phyloP scores from a whole-genome alignment of 2,329 filamentous ascomycete species.

The Hymenoscyphus occultus region DNA sequence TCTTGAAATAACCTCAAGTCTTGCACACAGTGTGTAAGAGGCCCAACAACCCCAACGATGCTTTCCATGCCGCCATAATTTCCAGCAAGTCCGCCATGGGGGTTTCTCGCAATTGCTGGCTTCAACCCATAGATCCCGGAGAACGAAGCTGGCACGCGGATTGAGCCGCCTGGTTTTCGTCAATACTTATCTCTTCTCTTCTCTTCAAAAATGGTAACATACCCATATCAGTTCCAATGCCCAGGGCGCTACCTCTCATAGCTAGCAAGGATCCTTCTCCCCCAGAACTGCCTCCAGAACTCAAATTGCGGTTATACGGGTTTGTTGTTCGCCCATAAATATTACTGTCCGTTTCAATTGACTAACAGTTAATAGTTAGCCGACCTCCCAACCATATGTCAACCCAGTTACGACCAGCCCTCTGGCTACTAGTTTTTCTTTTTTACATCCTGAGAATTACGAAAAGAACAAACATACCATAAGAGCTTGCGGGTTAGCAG shows the following conservation, averaged over 20 bases:
- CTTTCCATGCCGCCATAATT: constrained; percentile 37
- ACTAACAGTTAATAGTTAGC: background rate
- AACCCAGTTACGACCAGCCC: no score
- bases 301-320: constrained; percentile 49
- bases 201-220: background rate
- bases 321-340: constrained; percentile 53
- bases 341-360: constrained; percentile 50
- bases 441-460: background rate
- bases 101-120: constrained; percentile 29
- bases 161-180: constrained; percentile 39
- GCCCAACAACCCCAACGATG: constrained; percentile 29
- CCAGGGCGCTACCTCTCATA: constrained; percentile 41
- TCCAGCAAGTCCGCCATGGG: constrained; percentile 33
- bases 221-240: constrained; percentile 41
- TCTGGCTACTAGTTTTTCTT: no score
- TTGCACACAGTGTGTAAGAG: constrained; percentile 34
- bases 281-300: constrained; percentile 59
- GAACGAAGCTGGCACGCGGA: constrained; percentile 40
- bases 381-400: no score
- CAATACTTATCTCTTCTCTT: background rate
- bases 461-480: constrained; percentile 36
- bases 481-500: constrained; percentile 59
- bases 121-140: constrained; percentile 30
- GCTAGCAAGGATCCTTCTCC: constrained; percentile 53
- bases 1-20: constrained; percentile 37